Percentiles rank a stretch among this genome's conserved stretches.
Conservation (phyloP, 1,139 yeast genomes). For the Schwanniomyces etchellsii region DNA sequence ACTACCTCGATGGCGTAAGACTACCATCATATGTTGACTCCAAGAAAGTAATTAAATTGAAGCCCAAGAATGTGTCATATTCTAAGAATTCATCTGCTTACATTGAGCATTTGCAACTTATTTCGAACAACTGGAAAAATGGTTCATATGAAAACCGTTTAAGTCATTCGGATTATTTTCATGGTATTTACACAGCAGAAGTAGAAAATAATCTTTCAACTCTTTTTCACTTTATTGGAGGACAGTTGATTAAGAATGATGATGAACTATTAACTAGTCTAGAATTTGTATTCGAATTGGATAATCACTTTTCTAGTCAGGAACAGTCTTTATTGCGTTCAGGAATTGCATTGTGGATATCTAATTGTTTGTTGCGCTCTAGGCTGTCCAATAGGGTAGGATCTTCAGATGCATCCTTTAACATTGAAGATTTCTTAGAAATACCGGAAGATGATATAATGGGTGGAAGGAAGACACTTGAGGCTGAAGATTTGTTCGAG, state of each 20-base stretch:
- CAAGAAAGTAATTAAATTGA: slow-evolving; percentile 10
- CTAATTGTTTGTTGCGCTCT: slow-evolving; percentile 1
- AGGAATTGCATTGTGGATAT: slow-evolving; percentile 1
- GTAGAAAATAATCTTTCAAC: not conserved
- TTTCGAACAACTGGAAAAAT: slow-evolving; percentile 13
- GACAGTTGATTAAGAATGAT: not conserved
- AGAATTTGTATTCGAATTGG: not conserved
- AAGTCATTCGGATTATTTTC: slow-evolving; percentile 1
- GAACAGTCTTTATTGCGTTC: not conserved
- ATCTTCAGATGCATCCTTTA: not conserved
- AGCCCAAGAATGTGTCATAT: slow-evolving; percentile 1
- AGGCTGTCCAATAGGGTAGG: not conserved
- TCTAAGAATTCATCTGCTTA: slow-evolving; percentile 4
- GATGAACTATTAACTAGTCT: not conserved
- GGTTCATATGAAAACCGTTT: not conserved
- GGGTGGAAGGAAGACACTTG: too few species aligned
- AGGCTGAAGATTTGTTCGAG: too few species aligned
- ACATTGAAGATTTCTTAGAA: too few species aligned
- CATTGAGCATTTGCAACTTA: slow-evolving; percentile 14
- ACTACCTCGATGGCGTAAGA: slow-evolving; percentile 24
- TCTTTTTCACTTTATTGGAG: not conserved
- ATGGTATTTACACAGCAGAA: not conserved
- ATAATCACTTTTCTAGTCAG: not conserved
- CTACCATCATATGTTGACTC: slow-evolving; percentile 38
- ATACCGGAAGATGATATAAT: too few species aligned